Evolutionary conservation across 306 rosid genomes (phyloP), one percentile per base, ranked within the genome.

Genomic region (Malus asiatica): DNA sequence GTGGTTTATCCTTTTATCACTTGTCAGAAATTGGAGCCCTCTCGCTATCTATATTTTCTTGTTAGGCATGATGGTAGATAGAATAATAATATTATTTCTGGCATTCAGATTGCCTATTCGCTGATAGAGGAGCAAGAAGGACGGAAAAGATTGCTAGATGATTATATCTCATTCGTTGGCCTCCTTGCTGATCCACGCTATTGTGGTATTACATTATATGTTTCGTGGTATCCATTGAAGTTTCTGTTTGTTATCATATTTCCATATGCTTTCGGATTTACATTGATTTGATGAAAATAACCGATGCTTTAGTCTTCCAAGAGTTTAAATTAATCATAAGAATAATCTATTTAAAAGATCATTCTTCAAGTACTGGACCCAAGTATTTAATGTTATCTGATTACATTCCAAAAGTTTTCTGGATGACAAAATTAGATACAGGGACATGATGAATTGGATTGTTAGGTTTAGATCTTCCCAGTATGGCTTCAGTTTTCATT

Each of bases 81-180:
- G 51, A 55, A n/a, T 32, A 53, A 63, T 71, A 20, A 15, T 13
- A 32, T 78, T 66, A 72, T 71, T 11, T 73, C 73, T 77, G 73
- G 81, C 58, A 25, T 75, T 76, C 85, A 96, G 99, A 96, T 96
- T 84, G 99, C 99, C 51, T 92, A 88, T 80, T 70, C 98, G 8
- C 78, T 96, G 80, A 77, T 96, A 81, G 97, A 92, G 90, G 99
- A 88, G 84, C 99, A 96, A 89, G 99, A 92, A 86, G 99, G 98
- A 48, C 87, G 83, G 52, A 82, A 77, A 78, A 87, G 84, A 80
- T 74, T 61, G 46, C 79, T 83, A 55, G 88, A 87, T 82, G 93
- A 87, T 79, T 89, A 88, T 77, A 96, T 96, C 83, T 96, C 99
- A 29, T 93, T 96, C 70, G 99, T 96, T 61, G 80, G 90, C 83